Conservation (phyloP, 2,329 filamentous ascomycete species). For the Aureobasidium sp. region DNA sequence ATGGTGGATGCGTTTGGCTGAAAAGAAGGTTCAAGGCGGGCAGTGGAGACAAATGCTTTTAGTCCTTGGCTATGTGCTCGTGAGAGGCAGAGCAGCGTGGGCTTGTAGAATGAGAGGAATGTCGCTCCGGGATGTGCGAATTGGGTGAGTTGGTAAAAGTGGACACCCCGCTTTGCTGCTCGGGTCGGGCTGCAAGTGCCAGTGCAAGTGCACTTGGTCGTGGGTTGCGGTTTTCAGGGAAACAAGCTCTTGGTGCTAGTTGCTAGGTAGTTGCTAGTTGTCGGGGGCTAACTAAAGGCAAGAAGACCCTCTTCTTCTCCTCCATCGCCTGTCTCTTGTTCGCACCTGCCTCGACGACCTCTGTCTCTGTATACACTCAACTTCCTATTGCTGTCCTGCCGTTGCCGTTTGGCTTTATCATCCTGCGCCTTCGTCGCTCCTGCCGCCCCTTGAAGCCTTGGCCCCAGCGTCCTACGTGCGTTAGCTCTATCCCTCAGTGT, state of each 20-base stretch:
- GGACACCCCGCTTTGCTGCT: not conserved
- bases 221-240: not conserved
- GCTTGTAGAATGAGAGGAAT: not conserved
- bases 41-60: constrained; percentile 3
- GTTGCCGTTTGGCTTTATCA: constrained; percentile 10
- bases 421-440: not conserved
- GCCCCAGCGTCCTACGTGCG: constrained; percentile 8
- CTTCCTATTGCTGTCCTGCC: not conserved
- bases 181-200: constrained; percentile 4
- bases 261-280: not conserved
- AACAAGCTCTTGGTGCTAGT: constrained; percentile 10
- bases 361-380: too few relatives aligned
- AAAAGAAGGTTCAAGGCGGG: constrained; percentile 5
- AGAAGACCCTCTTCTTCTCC: not conserved
- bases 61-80: not conserved
- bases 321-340: not conserved
- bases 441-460: not conserved
- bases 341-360: not conserved
- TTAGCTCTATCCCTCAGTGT: constrained; percentile 5
- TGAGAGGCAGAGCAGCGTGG: not conserved
- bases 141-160: not conserved
- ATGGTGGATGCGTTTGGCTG: not conserved
- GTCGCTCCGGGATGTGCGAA: not conserved
- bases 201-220: not conserved
- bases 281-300: not conserved